Evolutionary conservation across 495 filamentous ascomycete genomes (phyloP), one percentile per base, ranked within the genome.

Genomic region (Podospora pseudopauciseta): DNA sequence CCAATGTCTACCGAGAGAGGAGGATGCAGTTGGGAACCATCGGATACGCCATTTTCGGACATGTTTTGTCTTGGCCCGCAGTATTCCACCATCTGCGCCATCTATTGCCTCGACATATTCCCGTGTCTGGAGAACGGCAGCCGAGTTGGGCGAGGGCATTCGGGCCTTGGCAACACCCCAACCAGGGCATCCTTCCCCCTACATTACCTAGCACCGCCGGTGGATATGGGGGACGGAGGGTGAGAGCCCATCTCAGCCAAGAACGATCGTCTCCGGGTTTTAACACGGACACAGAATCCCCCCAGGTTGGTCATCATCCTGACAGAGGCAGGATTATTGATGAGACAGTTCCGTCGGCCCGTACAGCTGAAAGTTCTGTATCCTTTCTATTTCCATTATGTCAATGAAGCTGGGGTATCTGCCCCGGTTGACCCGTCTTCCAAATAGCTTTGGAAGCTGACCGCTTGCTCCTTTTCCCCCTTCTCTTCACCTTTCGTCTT

Each of bases 211-310:
- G 39, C 39, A 49, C 39, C 39, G 15, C 9, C 39, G 39, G 39
- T 18, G 39, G 39, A 49, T 49, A 49, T 13, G 39, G 39, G 15
- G 39, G 39, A 11, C 13, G 0, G 7, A 3, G 7, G 9, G 13
- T 11, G 9, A 20, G 4, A 32, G 11, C 15, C 27, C 20, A 61
- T 32, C 61, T 5, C 16, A 32, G 61, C 61, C 61, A 63, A 63
- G 61, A 39, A 34, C 61, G 61, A 63, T 63, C 27, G 61, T 63
- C 30, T 49, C 61, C 61, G 61, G 61, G 20, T 63, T 63, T 63
- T 53, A 63, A 26, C 61, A 16, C 28, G 27, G 27, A 39, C 18
- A 19, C 2, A 32, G 18, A 28, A 20, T 16, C 28, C 30, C n/a
- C 4, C 30, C 30, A 32, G 30, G 30, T 32, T 32, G 4, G 30